Evolutionary conservation across 2,329 filamentous ascomycete species (phyloP).

Genomic region (Alternaria ventricosa): DNA sequence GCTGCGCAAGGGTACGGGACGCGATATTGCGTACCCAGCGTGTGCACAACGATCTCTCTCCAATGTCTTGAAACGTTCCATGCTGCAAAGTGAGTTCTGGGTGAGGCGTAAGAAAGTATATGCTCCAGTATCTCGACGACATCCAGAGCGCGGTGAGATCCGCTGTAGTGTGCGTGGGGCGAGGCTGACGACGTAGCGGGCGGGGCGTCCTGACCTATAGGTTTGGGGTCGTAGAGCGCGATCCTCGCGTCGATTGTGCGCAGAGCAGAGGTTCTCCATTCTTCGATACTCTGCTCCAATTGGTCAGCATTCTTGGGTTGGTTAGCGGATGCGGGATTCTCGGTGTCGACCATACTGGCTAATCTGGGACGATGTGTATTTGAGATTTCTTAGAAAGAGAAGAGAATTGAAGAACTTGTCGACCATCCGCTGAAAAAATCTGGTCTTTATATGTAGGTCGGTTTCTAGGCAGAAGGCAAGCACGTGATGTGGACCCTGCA

Average conservation of each 20-base stretch:
- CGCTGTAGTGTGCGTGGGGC: rapidly evolving
- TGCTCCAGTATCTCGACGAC: neutral
- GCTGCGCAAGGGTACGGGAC: neutral
- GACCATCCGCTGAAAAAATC: neutral
- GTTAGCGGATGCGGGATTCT: rapidly evolving
- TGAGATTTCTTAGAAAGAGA: neutral
- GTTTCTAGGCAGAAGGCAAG: neutral
- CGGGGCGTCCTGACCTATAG: rapidly evolving
- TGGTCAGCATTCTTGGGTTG: neutral
- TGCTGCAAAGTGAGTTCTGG: neutral
- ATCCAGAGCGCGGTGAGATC: neutral
- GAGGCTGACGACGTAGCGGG: neutral
- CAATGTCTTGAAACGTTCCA: neutral
- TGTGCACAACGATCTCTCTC: neutral
- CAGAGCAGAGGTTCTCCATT: neutral
- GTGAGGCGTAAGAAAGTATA: neutral
- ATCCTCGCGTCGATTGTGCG: neutral
- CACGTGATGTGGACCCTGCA: neutral
- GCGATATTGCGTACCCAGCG: neutral
- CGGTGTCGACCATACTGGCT: neutral
- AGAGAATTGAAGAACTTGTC: neutral
- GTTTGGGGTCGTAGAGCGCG: neutral
- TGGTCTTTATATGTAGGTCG: neutral
- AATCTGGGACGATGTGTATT: neutral
- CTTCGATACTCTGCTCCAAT: neutral